These are phyloP conservation scores for Botryotinia convoluta DNA, from an alignment of 2,329 filamentous ascomycete genomes.

Conservation along the genomic window DNA sequence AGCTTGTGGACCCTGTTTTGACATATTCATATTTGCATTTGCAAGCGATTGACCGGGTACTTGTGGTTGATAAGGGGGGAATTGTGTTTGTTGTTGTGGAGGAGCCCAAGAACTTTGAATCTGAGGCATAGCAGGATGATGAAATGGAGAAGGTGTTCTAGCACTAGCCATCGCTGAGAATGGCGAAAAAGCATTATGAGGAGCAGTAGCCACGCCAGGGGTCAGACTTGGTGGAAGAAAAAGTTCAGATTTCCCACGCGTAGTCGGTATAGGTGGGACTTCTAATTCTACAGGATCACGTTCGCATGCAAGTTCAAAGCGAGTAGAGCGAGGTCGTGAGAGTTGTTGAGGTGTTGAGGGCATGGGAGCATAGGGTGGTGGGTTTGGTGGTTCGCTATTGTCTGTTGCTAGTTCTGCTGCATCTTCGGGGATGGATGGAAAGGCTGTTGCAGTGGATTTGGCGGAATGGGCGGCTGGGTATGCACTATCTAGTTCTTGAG, in stretches of 20 bases:
- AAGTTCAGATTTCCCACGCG: background rate
- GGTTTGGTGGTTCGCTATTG: background rate
- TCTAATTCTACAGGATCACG: slow-evolving; percentile 11
- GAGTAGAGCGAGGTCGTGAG: slow-evolving; percentile 8
- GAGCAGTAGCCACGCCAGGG: background rate
- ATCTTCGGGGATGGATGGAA: background rate
- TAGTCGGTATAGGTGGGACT: background rate
- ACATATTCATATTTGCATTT: background rate
- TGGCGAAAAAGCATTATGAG: background rate
- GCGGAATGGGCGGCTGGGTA: background rate
- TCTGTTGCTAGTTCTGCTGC: slow-evolving; percentile 9
- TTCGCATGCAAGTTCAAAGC: background rate
- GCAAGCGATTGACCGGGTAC: background rate
- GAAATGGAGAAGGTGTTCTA: background rate
- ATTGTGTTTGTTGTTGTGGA: background rate
- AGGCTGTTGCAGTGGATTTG: background rate
- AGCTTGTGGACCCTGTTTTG: background rate
- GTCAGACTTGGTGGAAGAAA: slow-evolving; percentile 3
- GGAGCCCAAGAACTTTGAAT: background rate
- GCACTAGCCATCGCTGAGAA: background rate
- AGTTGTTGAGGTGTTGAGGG: background rate
- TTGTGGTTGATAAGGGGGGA: background rate
- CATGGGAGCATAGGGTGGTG: background rate
- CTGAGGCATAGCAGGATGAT: background rate
- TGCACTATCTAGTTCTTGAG: slow-evolving; percentile 6